Evolutionary conservation across 208 protist species (phyloP), one percentile per base, ranked within the genome.

Genomic region (Wallacemonas collosoma): DNA sequence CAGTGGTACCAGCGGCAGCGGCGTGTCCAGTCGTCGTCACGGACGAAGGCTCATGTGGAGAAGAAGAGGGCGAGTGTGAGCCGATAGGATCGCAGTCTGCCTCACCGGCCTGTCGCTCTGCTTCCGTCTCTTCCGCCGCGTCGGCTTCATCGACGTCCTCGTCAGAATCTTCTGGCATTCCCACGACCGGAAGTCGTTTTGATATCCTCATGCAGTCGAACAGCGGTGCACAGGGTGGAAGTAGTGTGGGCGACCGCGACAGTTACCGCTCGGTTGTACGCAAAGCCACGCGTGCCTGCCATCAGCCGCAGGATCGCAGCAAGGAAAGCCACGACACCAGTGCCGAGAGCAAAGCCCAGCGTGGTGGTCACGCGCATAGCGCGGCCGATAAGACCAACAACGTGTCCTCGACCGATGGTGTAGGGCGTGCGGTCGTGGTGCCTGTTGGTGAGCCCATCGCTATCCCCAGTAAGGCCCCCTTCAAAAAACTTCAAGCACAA

Each of bases 401-500:
- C 26, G 26, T 26, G 26, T 26, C 26, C 26, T 26, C 26, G 26
- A 26, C 26, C 26, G 26, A 26, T 26, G 26, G 26, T 26, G 0
- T 26, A 26, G 26, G 26, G 26, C 26, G 63, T 6, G 44, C 50
- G 3, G n/a, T 70, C 45, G 45, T 40, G 5, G 35, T 1, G 35
- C 48, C 62, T 12, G 71, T 69, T 6, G 50, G 67, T 61, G 67
- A 63, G 54, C 67, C 53, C 50, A 76, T 70, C 14, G 51, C 68
- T 56, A 87, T 91, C 39, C 74, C 82, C 8, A 57, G 68, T 8
- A 69, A 72, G 26, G 63, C 71, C 9, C 75, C 81, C 14, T 90
- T 80, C 44, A 68, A 64, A 6, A 76, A 80, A 0, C 72, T 81
- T 38, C 80, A 80, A n/a, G 43, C 79, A 2, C 93, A 97, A 66